Evolutionary conservation across 2,329 filamentous ascomycete genomes (phyloP), one percentile per base, ranked within the genome.

Genomic region (Moelleriella libera): DNA sequence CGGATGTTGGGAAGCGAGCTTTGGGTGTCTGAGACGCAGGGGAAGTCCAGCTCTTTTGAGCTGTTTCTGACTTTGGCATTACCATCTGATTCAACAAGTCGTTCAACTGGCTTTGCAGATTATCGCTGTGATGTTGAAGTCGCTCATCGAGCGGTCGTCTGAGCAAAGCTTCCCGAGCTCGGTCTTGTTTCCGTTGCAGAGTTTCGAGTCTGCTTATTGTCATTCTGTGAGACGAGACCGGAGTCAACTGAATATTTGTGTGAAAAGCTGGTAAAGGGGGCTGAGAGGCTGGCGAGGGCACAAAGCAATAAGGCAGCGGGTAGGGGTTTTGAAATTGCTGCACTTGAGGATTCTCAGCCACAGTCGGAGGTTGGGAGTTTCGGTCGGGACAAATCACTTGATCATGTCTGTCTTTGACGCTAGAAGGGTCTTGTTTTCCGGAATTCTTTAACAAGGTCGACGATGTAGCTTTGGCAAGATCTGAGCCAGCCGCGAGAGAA

Each of bases 51-150:
- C 34, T 39, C 21, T 21, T 21, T 12, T 37, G 34, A 9, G 8
- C 34, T 5, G 34, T 37, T 43, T 11, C 21, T 30, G 32, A 9
- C 14, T 47, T 48, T 5, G 28, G 29, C 28, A 43, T 37, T 14
- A 48, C 47, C 1, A 47, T 31, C 11, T 29, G 11, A 41, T 64
- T 59, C 29, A 65, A 31, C 4, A 55, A 54, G 21, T 45, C 41
- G 42, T 64, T 63, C 29, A 65, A 55, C 42, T 55, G 49, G 39
- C 55, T 47, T 45, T 64, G 63, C 2, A 63, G 51, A n/a, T 43
- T 49, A 8, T 56, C 51, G 37, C 58, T 41, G 7, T 60, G 53
- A 6, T 48, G 47, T 12, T 55, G 55, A n/a, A 64, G 46, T 2
- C 47, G 41, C 10, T 32, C 28, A 30, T 60, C 52, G 14, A 48